Percentiles rank a stretch among this genome's conserved stretches.
Evolutionary conservation across 2,329 filamentous ascomycete species (phyloP).

Genomic region (Rutstroemia sp.): DNA sequence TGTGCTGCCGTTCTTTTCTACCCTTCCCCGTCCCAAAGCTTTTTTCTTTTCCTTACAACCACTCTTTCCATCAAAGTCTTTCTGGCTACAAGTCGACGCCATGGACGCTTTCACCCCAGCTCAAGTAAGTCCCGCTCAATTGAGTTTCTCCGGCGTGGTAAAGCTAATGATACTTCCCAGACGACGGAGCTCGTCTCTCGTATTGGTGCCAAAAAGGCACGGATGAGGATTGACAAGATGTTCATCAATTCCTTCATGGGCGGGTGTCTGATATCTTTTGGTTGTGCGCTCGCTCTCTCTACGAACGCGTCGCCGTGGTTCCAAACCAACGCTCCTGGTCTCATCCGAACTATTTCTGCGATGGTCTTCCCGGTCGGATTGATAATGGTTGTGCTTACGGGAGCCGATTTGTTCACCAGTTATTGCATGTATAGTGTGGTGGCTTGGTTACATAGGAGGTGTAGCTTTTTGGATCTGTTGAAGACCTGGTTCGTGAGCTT

Average conservation of each 20-base stretch:
- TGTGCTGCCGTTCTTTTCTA: background rate
- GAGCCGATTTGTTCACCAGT: slow-evolving; percentile 40
- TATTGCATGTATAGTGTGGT: slow-evolving; percentile 36
- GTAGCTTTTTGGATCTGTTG: slow-evolving; percentile 28
- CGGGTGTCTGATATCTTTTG: slow-evolving; percentile 44
- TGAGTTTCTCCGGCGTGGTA: background rate
- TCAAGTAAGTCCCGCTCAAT: slow-evolving; percentile 14
- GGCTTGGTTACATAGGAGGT: slow-evolving; percentile 36
- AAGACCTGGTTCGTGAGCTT: slow-evolving; percentile 39
- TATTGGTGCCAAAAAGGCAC: slow-evolving; percentile 43
- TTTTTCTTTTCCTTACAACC: background rate
- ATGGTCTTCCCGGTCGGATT: slow-evolving; percentile 43
- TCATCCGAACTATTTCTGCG: slow-evolving; percentile 38
- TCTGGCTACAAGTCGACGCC: background rate
- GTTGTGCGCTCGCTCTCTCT: slow-evolving; percentile 39
- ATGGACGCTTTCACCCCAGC: slow-evolving; percentile 38
- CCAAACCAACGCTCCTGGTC: slow-evolving; percentile 39
- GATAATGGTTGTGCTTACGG: slow-evolving; percentile 41
- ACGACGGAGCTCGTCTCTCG: slow-evolving; percentile 43
- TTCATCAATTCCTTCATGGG: slow-evolving; percentile 44
- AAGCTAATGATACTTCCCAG: slow-evolving; percentile 22
- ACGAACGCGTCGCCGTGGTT: slow-evolving; percentile 41
- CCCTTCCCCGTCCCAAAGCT: background rate
- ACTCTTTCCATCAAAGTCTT: background rate
- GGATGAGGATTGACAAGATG: slow-evolving; percentile 45